These are phyloP conservation scores for Pelargonium fulgidum DNA, from an alignment of 441 rosid genomes.

Conservation along the genomic window DNA sequence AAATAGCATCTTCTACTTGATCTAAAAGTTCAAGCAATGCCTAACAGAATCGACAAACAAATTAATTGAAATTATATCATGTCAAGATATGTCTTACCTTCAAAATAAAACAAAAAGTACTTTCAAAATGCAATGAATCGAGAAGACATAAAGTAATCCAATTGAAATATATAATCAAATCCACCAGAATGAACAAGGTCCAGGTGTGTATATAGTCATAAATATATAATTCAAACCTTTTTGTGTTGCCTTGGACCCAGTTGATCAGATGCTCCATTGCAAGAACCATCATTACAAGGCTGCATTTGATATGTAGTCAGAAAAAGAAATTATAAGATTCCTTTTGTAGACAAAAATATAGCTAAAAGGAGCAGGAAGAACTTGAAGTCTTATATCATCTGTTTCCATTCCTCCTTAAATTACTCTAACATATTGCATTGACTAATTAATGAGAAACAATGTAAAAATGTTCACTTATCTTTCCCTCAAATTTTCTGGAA, in stretches of 20 bases:
- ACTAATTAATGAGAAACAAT: not conserved
- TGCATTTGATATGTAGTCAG: slow-evolving; percentile 28
- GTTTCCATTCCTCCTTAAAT: not conserved
- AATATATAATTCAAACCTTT: slow-evolving; percentile 43
- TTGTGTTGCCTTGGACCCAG: slow-evolving; percentile 58
- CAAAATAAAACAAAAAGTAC: not conserved
- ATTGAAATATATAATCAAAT: not conserved
- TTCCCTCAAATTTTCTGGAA: not conserved
- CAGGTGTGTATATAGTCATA: not conserved
- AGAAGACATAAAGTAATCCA: slow-evolving; percentile 4
- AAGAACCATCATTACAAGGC: slow-evolving; percentile 36
- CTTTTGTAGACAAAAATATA: not conserved
- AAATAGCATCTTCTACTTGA: slow-evolving; percentile 92
- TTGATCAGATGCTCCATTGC: slow-evolving; percentile 39
- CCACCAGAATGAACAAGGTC: not conserved
- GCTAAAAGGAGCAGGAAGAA: not conserved
- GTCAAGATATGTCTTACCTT: slow-evolving; percentile 1
- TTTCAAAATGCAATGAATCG: not conserved
- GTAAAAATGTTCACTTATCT: not conserved
- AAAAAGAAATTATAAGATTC: not conserved
- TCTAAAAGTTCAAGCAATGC: slow-evolving; percentile 86
- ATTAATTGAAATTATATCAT: slow-evolving; percentile 13
- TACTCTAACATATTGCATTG: not conserved
- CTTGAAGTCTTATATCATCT: not conserved
- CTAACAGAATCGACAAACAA: slow-evolving; percentile 33